Base-by-base conservation (phyloP, 768 basidiomycete genomes). In the Tulasnella sp. region DNA sequence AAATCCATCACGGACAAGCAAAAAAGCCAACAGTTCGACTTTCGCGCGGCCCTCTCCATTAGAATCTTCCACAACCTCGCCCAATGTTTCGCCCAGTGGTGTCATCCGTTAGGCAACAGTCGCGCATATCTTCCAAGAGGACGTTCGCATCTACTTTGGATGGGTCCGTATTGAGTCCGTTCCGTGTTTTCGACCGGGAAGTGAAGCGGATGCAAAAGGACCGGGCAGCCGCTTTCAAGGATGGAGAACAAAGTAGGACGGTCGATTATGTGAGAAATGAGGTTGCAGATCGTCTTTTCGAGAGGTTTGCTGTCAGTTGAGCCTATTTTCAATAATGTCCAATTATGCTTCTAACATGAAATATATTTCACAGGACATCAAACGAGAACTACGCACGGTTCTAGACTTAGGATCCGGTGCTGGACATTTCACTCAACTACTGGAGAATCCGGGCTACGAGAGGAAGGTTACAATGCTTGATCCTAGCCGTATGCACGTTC, bases 241-340 rank as follows among this genome's bases (percentile, higher is more conserved):
- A 86, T 71, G 92, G 92, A 27, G 85, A 85, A 34, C 87, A 88
- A 40, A 96, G 94, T 82, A 88, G 90, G 82, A 90, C 91, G 0
- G 95, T 96, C 7, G 97, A 99, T 87, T 98, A 98, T 85, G 87
- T 99, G 39, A 90, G 95, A 58, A 90, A 95, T 78, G 97, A 97
- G 84, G 91, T 97, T 12, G 96, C 97, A 31, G 94, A 96, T 81
- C 88, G 93, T 80, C 89, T 99, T 89, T 90, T 95, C 86, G 97
- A 99, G 84, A 89, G 97, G 78, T 90, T 99, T 81, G 85, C 94
- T 87, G 97, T 96, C 83, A 52, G 27, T 58, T 19, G 9, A 46
- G 77, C 79, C 62, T 81, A 62, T 81, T 73, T 19, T 7, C 18
- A 19, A n/a, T n/a, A 56, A 74, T 76, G 38, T 24, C 27, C 8